Conservation (phyloP, 768 basidiomycete genomes). For the Russula emetica region DNA sequence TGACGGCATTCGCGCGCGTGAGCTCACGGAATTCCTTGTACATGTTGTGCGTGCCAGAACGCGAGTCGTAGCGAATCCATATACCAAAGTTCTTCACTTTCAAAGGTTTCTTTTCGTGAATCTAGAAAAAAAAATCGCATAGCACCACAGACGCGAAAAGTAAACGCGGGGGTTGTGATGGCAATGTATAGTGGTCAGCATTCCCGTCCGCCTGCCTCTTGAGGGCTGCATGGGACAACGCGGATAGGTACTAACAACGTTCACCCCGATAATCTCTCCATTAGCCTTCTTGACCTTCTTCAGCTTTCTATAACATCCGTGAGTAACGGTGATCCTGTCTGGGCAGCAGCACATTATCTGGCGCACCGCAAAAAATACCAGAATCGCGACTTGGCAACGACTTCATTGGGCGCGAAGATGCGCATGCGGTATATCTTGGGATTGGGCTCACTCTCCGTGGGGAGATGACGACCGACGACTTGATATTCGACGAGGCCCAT, state of each 20-base stretch:
- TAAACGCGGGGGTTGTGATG: slow-evolving; percentile 35
- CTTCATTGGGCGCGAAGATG: slow-evolving; percentile 97
- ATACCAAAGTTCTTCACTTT: slow-evolving; percentile 99
- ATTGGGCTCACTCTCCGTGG: slow-evolving; percentile 85
- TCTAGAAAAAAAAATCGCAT: slow-evolving; percentile 48
- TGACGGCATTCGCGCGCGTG: slow-evolving; percentile 90
- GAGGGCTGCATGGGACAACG: slow-evolving; percentile 55
- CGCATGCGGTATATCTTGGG: slow-evolving; percentile 99
- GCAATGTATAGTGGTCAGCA: slow-evolving; percentile 41
- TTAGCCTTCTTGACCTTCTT: slow-evolving; percentile 99
- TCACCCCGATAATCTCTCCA: slow-evolving; percentile 98
- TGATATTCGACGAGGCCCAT: slow-evolving; percentile 91
- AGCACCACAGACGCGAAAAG: slow-evolving; percentile 30
- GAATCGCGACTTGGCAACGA: slow-evolving; percentile 98
- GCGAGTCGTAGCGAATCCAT: slow-evolving; percentile 99
- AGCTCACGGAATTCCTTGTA: slow-evolving; percentile 99
- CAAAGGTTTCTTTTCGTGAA: slow-evolving; percentile 94
- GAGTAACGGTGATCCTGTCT: background rate
- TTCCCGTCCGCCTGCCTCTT: slow-evolving; percentile 83
- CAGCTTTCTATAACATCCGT: slow-evolving; percentile 57
- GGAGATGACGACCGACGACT: slow-evolving; percentile 95
- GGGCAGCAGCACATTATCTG: background rate
- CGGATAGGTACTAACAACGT: slow-evolving; percentile 70
- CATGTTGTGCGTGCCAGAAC: slow-evolving; percentile 99
- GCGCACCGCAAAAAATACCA: slow-evolving; percentile 96